Conservation (phyloP, 108 stramenopile species). For the Skeletonema costatum region DNA sequence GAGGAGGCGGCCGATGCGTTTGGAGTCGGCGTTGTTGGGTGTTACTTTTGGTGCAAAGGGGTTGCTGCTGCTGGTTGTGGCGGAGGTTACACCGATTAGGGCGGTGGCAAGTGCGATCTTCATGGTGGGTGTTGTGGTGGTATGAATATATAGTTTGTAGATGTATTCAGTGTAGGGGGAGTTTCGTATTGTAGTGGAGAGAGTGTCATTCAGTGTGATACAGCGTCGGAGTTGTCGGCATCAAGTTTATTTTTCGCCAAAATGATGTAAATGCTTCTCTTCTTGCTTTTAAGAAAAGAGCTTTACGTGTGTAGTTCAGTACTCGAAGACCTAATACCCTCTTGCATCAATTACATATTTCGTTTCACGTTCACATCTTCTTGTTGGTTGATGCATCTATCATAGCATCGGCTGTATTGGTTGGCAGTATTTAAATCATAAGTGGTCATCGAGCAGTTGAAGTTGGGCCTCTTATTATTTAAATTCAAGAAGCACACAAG, state of each 20-base stretch:
- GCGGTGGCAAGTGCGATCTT: conserved; percentile 1
- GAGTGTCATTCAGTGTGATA: background rate
- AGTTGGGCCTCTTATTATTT: no score
- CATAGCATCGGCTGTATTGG: no score
- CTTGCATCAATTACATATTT: no score
- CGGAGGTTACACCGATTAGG: background rate
- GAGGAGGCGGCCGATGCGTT: conserved; percentile 56
- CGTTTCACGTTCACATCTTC: no score
- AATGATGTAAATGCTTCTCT: background rate
- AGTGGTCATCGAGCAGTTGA: no score
- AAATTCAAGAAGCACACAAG: background rate
- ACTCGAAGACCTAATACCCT: no score
- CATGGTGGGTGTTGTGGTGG: conserved; percentile 1
- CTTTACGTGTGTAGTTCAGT: no score
- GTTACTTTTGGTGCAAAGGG: conserved; percentile 58
- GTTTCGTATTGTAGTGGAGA: background rate
- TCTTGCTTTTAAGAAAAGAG: no score
- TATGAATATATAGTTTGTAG: background rate
- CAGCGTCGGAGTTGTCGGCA: background rate
- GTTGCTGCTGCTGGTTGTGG: conserved; percentile 49
- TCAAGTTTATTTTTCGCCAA: background rate
- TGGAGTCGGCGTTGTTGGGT: conserved; percentile 45
- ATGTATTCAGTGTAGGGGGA: background rate
- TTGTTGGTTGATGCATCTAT: no score
- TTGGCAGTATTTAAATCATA: no score